Evolutionary conservation across 1,284 basidiomycete species (phyloP).

Genomic region (Puccinia coronata): DNA sequence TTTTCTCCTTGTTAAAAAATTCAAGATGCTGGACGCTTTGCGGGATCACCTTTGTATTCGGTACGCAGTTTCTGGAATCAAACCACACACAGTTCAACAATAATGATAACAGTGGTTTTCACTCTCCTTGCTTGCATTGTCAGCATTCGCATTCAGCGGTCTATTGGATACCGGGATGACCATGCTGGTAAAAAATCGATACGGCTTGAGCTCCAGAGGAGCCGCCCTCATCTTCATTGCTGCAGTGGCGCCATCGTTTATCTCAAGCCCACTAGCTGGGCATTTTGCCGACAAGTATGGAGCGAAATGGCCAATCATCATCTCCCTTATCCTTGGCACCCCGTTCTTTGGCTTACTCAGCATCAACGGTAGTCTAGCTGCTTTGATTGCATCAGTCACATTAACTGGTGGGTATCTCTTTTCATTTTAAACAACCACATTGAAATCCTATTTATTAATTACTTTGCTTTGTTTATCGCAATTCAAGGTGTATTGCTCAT

Average conservation of each 20-base stretch:
- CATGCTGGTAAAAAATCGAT: neutral
- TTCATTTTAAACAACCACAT: neutral
- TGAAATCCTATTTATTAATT: too few relatives aligned
- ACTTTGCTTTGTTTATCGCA: neutral
- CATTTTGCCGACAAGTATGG: slow-evolving; percentile 20
- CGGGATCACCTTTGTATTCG: slow-evolving; percentile 31
- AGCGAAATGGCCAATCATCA: slow-evolving; percentile 8
- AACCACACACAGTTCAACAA: neutral
- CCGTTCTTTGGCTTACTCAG: slow-evolving; percentile 23
- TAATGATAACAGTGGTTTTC: neutral
- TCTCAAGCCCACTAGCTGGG: slow-evolving; percentile 23
- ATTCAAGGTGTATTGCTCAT: slow-evolving; percentile 28
- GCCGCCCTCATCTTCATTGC: slow-evolving; percentile 26
- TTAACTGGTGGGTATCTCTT: neutral
- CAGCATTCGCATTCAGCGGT: slow-evolving; percentile 30
- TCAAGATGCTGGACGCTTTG: slow-evolving; percentile 29
- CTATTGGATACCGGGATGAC: slow-evolving; percentile 38
- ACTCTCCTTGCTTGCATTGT: neutral
- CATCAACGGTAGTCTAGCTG: slow-evolving; percentile 1
- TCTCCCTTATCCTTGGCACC: neutral
- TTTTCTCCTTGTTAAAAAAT: neutral
- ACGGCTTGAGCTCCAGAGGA: slow-evolving; percentile 20
- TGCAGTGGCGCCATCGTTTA: slow-evolving; percentile 27
- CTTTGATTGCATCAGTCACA: slow-evolving; percentile 10
- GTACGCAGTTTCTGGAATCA: neutral